Evolutionary conservation across 805 yeast species (phyloP), one percentile per base, ranked within the genome.

Genomic region (Wickerhamomyces bisporus): DNA sequence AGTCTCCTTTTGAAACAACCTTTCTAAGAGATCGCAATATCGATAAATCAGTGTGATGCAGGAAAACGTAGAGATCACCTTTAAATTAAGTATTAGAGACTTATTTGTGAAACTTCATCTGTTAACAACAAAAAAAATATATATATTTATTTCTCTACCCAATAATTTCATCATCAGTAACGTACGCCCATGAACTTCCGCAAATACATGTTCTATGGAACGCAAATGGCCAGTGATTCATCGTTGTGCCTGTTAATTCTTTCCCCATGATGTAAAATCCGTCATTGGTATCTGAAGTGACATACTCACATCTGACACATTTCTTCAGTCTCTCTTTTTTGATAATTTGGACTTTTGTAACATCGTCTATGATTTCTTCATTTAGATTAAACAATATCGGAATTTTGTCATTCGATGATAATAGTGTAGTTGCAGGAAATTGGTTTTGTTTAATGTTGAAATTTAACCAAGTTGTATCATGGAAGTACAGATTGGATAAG

Each of bases 161-260:
- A 32, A 16, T 15, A 26, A 35, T 18, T 21, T 44, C 40, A 35
- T 34, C 38, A 14, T 38, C 35, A 27, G 42, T 56, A 24, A 67
- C 31, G 43, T 71, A 71, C 3, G 77, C 77, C 91, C 91, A 83
- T 4, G 79, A 70, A 27, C 86, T 83, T 0, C 93, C 93, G 58
- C 95, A 85, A 26, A 84, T 63, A 59, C 95, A 85, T 19, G 76
- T 76, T 43, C 88, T 65, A 48, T 81, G 88, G 55, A 77, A 80
- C 1, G 81, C 79, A 62, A 77, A 65, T 1, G 82, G 72, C 83
- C 86, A 73, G 32, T 47, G 55, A n/a, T 48, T 46, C 3, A 47
- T 39, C 58, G 51, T 9, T 64, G 70, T 25, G 65, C 44, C 42
- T 2, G 48, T 38, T 3, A 35, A 19, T 1, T 42, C 47, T 11